Percentiles rank a stretch among this genome's conserved stretches.
Conservation (phyloP, 345 rosid genomes). For the Eucalyptus pauciflora region DNA sequence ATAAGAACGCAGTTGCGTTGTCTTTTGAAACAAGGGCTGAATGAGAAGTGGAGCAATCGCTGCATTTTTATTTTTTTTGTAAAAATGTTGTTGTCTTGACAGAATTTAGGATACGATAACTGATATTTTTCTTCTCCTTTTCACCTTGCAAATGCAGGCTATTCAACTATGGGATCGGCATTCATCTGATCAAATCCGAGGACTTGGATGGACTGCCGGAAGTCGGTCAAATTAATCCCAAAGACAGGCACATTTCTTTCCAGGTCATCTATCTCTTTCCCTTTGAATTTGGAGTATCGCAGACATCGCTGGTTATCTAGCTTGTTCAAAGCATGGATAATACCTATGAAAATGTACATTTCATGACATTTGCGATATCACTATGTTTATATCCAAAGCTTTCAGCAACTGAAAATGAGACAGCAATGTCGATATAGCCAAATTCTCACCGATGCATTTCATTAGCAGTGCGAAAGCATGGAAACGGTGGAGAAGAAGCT, state of each 20-base stretch:
- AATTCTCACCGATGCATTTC: not conserved
- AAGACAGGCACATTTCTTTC: slow-evolving; percentile 71
- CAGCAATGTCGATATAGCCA: not conserved
- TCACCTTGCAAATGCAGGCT: slow-evolving; percentile 22
- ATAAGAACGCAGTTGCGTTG: not conserved
- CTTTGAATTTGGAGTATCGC: not conserved
- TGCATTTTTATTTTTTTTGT: not conserved
- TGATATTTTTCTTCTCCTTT: not conserved
- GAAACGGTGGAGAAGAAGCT: slow-evolving; percentile 33
- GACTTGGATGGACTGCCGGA: slow-evolving; percentile 37
- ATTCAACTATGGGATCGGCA: slow-evolving; percentile 54
- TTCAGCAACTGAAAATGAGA: not conserved
- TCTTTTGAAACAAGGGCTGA: not conserved
- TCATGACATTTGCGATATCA: too few relatives aligned
- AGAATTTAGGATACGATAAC: not conserved
- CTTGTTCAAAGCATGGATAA: not conserved
- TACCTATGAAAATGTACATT: not conserved
- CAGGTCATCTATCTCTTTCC: slow-evolving; percentile 14
- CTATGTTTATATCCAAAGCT: not conserved
- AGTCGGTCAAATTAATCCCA: slow-evolving; percentile 39
- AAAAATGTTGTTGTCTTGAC: not conserved
- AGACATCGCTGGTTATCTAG: not conserved
- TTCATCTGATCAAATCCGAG: slow-evolving; percentile 50
- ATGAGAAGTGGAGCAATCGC: not conserved
- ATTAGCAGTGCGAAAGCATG: slow-evolving; percentile 41